Evolutionary conservation across 345 rosid species (phyloP).

Genomic region (Linum lewisii): DNA sequence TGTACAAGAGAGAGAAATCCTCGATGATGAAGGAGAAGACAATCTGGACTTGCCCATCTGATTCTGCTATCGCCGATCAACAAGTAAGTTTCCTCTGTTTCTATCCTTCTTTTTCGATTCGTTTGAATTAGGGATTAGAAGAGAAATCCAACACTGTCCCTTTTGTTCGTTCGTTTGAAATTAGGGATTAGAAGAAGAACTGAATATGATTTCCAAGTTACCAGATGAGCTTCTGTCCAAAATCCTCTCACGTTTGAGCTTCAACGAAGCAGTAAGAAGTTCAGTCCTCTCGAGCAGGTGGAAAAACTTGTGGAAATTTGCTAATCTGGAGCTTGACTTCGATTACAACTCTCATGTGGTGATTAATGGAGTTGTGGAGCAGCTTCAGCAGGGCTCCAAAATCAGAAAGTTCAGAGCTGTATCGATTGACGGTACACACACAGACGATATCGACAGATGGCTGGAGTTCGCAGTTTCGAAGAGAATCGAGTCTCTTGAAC

Average conservation of each 20-base stretch:
- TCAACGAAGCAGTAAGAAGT: constrained; percentile 12
- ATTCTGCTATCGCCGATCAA: too few species aligned
- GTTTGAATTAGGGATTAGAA: too few species aligned
- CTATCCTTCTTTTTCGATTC: too few species aligned
- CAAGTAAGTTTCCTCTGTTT: too few species aligned
- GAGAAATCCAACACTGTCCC: too few species aligned
- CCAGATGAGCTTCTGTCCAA: constrained; percentile 13
- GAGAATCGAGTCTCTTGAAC: constrained; percentile 12
- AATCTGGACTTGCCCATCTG: too few species aligned
- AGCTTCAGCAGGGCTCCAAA: neutral
- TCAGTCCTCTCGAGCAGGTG: constrained; percentile 11
- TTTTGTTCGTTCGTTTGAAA: too few species aligned
- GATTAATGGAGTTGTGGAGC: neutral
- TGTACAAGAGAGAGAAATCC: too few species aligned
- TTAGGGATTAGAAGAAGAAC: too few species aligned
- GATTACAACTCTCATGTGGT: too few species aligned
- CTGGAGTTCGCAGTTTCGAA: too few species aligned
- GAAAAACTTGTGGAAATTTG: constrained; percentile 12
- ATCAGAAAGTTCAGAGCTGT: neutral
- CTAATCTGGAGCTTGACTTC: neutral
- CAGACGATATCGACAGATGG: constrained; percentile 10
- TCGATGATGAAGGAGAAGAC: too few species aligned
- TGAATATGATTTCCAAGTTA: constrained; percentile 1
- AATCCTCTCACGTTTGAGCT: constrained; percentile 8
- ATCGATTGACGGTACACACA: neutral